Conservation (phyloP, 2,329 filamentous ascomycete species). For the Diplodia mutila region DNA sequence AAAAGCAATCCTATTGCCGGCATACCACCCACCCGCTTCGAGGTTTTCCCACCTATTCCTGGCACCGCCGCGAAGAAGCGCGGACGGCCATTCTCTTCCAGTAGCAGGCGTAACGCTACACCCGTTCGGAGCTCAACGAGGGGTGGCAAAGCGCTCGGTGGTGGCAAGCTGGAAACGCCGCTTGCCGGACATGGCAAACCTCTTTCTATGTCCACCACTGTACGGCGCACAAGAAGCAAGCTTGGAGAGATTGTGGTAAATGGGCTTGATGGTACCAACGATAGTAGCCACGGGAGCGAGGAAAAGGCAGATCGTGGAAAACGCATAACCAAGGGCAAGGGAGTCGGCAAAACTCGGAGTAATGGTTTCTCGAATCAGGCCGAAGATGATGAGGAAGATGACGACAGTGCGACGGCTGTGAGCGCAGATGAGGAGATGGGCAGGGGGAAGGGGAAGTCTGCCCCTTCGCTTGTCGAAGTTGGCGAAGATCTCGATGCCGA, state of each 20-base stretch:
- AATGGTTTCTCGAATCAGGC: slow-evolving; percentile 2
- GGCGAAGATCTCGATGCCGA: slow-evolving; percentile 39
- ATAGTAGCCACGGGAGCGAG: slow-evolving; percentile 10
- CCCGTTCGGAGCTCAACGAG: slow-evolving; percentile 40
- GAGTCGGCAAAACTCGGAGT: slow-evolving; percentile 3
- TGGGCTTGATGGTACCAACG: slow-evolving; percentile 28
- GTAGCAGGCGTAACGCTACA: slow-evolving; percentile 41
- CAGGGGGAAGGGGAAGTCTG: slow-evolving; percentile 36
- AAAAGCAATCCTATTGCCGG: slow-evolving; percentile 32
- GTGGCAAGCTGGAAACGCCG: slow-evolving; percentile 36
- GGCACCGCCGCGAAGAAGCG: slow-evolving; percentile 46
- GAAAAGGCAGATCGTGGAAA: slow-evolving; percentile 4
- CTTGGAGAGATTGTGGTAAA: slow-evolving; percentile 47
- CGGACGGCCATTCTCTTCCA: slow-evolving; percentile 42
- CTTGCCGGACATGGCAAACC: slow-evolving; percentile 39
- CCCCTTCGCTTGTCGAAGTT: slow-evolving; percentile 34
- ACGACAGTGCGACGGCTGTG: slow-evolving; percentile 29
- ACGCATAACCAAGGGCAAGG: slow-evolving; percentile 32
- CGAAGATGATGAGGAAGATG: slow-evolving; percentile 31
- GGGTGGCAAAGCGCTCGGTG: slow-evolving; percentile 35
- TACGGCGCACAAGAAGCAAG: slow-evolving; percentile 49
- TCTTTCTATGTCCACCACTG: slow-evolving; percentile 34
- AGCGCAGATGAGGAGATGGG: slow-evolving; percentile 28
- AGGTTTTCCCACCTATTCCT: slow-evolving; percentile 73
- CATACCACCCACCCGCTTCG: slow-evolving; percentile 73